Evolutionary conservation across 495 filamentous ascomycete species (phyloP).

Genomic region (Penicillium egyptiacum): DNA sequence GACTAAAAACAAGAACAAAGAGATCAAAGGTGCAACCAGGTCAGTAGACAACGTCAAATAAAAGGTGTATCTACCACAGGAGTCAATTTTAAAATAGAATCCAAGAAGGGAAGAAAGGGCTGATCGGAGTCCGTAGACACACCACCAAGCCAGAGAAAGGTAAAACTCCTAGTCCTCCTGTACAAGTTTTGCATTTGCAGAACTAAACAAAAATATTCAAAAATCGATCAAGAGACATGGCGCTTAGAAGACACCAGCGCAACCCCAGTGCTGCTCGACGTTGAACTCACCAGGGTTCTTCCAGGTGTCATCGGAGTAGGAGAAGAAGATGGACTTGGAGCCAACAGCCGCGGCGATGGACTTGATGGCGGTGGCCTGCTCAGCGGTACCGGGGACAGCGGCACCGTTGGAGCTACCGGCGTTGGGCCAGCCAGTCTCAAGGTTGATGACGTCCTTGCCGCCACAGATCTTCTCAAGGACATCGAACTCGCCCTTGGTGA

Average conservation of each 20-base stretch:
- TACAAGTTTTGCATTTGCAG: constrained; percentile 34
- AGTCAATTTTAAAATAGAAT: constrained; percentile 31
- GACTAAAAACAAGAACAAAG: constrained; percentile 27
- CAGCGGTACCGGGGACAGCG: constrained; percentile 61
- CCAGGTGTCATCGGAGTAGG: constrained; percentile 77
- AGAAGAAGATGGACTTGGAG: constrained; percentile 71
- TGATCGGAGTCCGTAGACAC: background rate
- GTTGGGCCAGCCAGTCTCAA: constrained; percentile 92
- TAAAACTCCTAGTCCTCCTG: constrained; percentile 34
- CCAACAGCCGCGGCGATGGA: constrained; percentile 59
- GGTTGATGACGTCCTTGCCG: constrained; percentile 65
- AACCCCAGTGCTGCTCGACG: constrained; percentile 83
- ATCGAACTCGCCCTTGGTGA: constrained; percentile 65
- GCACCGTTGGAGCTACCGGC: constrained; percentile 65
- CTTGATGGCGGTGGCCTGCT: constrained; percentile 73
- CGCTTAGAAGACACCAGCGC: constrained; percentile 52
- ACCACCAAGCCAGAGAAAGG: constrained; percentile 19
- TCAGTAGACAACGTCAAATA: constrained; percentile 40
- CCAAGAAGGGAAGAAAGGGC: constrained; percentile 18
- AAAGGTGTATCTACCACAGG: constrained; percentile 43
- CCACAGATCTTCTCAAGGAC: constrained; percentile 65
- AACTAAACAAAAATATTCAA: constrained; percentile 20
- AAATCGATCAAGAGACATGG: constrained; percentile 19
- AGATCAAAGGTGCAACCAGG: constrained; percentile 34
- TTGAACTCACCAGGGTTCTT: constrained; percentile 66